Percentiles rank a stretch among this genome's conserved stretches.
These are phyloP conservation scores for Nannochloris sp. DNA, from an alignment of 139 green algal species.

Conservation along the genomic window DNA sequence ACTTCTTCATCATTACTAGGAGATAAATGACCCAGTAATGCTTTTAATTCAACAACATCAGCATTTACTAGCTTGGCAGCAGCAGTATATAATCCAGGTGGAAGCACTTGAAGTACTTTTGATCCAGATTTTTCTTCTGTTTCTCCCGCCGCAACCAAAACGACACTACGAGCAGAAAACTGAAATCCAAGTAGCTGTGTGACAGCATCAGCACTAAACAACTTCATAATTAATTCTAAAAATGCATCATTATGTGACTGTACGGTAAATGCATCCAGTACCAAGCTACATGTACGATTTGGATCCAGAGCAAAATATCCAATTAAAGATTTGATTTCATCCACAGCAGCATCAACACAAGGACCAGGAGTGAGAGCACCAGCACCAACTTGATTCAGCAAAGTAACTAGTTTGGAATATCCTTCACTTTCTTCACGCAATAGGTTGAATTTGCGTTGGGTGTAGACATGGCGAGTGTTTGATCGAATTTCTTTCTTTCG, in stretches of 20 bases:
- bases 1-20: constrained; percentile 44
- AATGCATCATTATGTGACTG: constrained; percentile 32
- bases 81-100: not conserved
- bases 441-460: constrained; percentile 84
- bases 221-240: constrained; percentile 24
- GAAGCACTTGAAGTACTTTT: not conserved
- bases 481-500: constrained; percentile 38
- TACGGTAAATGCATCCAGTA: constrained; percentile 56
- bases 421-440: constrained; percentile 85
- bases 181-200: constrained; percentile 36
- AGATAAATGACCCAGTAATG: constrained; percentile 50
- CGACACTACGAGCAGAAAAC: constrained; percentile 8
- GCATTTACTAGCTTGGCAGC: constrained; percentile 15
- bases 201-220: constrained; percentile 19
- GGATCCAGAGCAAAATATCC: constrained; percentile 88
- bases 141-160: too few relatives aligned
- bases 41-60: constrained; percentile 43
- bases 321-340: constrained; percentile 65
- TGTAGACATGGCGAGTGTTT: constrained; percentile 63
- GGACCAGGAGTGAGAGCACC: constrained; percentile 7
- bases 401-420: constrained; percentile 75
- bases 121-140: too few relatives aligned
- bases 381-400: constrained; percentile 31
- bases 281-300: constrained; percentile 73
- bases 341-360: constrained; percentile 5